Conservation (phyloP, 306 rosid species). For the Rosa persica region DNA sequence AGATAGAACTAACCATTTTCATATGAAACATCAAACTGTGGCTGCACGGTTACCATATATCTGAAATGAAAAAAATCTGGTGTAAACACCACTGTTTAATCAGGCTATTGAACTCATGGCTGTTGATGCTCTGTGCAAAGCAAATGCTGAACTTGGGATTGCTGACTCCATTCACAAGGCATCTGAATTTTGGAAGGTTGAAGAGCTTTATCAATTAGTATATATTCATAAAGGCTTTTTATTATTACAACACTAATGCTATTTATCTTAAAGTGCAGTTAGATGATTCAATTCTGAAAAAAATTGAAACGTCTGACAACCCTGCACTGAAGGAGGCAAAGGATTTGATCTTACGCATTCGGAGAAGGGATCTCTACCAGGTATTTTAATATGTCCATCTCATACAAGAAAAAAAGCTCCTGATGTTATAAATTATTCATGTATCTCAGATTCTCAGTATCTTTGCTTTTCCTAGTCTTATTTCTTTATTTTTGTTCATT, state of each 20-base stretch:
- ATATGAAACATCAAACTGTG: slow-evolving; percentile 18
- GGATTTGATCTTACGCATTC: slow-evolving; percentile 70
- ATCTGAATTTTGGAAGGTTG: slow-evolving; percentile 84
- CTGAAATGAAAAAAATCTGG: neutral
- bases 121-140: slow-evolving; percentile 73
- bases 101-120: slow-evolving; percentile 93
- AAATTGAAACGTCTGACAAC: slow-evolving; percentile 59
- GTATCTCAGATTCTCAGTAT: neutral
- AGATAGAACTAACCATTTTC: slow-evolving; percentile 40
- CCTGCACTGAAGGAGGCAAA: slow-evolving; percentile 63
- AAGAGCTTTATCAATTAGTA: slow-evolving; percentile 20
- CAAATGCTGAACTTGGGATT: slow-evolving; percentile 57
- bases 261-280: slow-evolving; percentile 50
- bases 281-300: slow-evolving; percentile 77
- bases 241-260: neutral
- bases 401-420: neutral
- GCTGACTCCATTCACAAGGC: slow-evolving; percentile 50
- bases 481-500: neutral
- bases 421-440: neutral
- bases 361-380: slow-evolving; percentile 87
- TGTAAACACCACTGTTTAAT: slow-evolving; percentile 12
- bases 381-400: slow-evolving; percentile 19
- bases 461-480: neutral
- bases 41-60: neutral
- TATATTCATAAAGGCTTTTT: neutral